Evolutionary conservation across 768 basidiomycete species (phyloP), one percentile per base, ranked within the genome.

Genomic region (Psilocybe cubensis): DNA sequence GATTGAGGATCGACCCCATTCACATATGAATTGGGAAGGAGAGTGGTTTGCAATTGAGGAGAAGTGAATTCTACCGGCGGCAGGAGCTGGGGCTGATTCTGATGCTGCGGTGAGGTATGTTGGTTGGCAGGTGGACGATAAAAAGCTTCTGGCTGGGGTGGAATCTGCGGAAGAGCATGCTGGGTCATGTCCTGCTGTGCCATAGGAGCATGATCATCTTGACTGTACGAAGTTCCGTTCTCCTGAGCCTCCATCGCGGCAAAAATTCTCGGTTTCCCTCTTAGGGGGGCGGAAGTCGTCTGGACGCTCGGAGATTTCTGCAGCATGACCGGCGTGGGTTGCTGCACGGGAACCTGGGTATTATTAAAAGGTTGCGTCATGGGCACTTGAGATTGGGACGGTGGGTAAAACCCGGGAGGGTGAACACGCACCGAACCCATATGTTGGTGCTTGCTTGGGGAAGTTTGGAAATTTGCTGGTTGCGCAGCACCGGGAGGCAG

Each of bases 201-300:
- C 35, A 29, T 43, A 23, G 50, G 41, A 28, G 48, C 31, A 25
- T 38, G 61, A 2, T 9, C 18, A 31, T 18, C 29, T 43, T 57
- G 59, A 9, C 14, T 17, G 12, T 52, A 52, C 27, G 46, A 45
- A 28, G 23, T 40, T 31, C 54, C 57, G 42, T 50, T 55, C 9
- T 64, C 67, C 44, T 62, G 62, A 17, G 59, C 66, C 24, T 76
- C 73, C 79, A 82, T 84, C 3, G 86, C 83, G 5, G 85, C 69
- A 54, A 89, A 89, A 28, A 90, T 89, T 21, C 85, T 75, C 1
- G 88, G 86, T 20, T 82, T 83, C 18, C 80, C 82, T 54, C 74
- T 76, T 59, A 58, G 62, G 25, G 65, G 62, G 4, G 50, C 52
- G 29, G 61, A 52, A 53, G 69, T 55, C 1, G 58, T 51, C 17